Conservation (phyloP, 2,329 filamentous ascomycete genomes). For the Keithomyces neogunnii region DNA sequence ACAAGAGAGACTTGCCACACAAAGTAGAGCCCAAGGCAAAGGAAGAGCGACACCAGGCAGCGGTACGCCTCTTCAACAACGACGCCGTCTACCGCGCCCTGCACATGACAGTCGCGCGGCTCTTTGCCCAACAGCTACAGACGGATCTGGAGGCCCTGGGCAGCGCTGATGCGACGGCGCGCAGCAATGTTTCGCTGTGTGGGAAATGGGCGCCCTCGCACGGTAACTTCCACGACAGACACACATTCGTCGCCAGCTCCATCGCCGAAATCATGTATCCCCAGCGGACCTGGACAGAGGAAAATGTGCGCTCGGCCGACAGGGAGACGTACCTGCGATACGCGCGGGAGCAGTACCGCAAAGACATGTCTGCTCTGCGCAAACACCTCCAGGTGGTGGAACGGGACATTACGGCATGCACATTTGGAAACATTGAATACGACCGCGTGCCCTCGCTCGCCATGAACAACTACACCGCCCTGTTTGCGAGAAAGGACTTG, state of each 20-base stretch:
- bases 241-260: slow-evolving; percentile 14
- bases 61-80: slow-evolving; percentile 26
- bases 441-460: slow-evolving; percentile 47
- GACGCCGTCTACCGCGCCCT: slow-evolving; percentile 41
- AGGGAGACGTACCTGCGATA: slow-evolving; percentile 44
- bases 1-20: neutral
- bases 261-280: neutral
- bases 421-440: slow-evolving; percentile 44
- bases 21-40: neutral
- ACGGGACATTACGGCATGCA: slow-evolving; percentile 36
- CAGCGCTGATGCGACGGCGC: slow-evolving; percentile 28
- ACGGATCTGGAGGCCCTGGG: slow-evolving; percentile 34
- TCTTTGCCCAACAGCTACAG: slow-evolving; percentile 48
- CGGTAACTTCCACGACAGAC: slow-evolving; percentile 46
- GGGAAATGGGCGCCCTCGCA: slow-evolving; percentile 53
- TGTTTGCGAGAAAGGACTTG: slow-evolving; percentile 43
- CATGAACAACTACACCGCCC: slow-evolving; percentile 41
- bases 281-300: fast-evolving
- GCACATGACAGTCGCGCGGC: slow-evolving; percentile 42
- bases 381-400: slow-evolving; percentile 46
- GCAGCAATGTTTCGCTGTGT: slow-evolving; percentile 42
- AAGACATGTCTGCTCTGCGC: slow-evolving; percentile 42
- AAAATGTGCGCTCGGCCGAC: neutral
- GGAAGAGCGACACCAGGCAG: neutral
- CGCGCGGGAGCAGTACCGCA: slow-evolving; percentile 45